Conservation (phyloP, 164 flowering plant species). For the Pachysandra terminalis region DNA sequence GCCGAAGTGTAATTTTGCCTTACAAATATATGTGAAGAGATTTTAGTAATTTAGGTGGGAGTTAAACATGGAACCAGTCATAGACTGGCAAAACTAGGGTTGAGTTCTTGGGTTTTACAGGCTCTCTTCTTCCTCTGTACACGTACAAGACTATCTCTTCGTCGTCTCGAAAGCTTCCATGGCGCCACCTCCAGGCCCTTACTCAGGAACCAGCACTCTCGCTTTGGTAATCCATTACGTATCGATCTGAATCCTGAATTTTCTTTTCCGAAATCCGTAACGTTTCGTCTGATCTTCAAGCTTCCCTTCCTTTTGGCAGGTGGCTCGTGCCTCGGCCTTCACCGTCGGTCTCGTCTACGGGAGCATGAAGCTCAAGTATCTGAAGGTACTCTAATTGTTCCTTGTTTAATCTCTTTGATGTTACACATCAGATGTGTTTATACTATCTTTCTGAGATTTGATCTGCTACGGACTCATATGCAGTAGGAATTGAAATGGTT, state of each 20-base stretch:
- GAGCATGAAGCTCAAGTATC: slow-evolving; percentile 38
- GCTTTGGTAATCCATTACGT: slow-evolving; percentile 15
- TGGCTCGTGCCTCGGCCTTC: slow-evolving; percentile 45
- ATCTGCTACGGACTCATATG: background rate
- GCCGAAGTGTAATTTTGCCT: too few relatives aligned
- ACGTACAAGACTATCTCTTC: background rate
- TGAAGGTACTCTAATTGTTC: slow-evolving; percentile 30
- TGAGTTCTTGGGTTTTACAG: background rate
- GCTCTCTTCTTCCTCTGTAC: background rate
- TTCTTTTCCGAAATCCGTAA: background rate
- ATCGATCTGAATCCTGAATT: background rate
- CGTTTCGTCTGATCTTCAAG: background rate
- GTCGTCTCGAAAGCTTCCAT: background rate
- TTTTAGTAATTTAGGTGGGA: too few relatives aligned
- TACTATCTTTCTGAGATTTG: background rate
- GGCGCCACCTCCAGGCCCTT: slow-evolving; percentile 32
- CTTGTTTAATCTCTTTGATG: background rate
- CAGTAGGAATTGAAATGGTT: background rate
- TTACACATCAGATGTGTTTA: background rate
- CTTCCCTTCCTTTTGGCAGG: slow-evolving; percentile 21
- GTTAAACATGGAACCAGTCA: background rate
- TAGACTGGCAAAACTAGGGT: background rate
- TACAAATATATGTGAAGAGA: too few relatives aligned
- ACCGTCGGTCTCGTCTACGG: slow-evolving; percentile 43
- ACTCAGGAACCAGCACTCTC: slow-evolving; percentile 29